Base-by-base conservation (phyloP, 148 eudicot species). In the Pharnaceum exiguum region DNA sequence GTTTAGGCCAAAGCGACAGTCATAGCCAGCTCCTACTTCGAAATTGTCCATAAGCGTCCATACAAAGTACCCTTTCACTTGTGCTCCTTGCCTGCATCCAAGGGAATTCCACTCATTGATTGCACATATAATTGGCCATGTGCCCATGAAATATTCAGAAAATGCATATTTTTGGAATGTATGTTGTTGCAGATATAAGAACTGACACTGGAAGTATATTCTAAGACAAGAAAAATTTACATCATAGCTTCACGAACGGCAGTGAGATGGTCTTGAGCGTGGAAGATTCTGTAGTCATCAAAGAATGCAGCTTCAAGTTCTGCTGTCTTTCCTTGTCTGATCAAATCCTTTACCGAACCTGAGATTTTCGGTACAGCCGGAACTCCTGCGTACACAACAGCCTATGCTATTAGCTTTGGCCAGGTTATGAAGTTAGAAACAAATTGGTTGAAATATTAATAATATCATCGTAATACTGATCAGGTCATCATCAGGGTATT, bases 21-120 rank as follows among this genome's bases (percentile, higher is more conserved):
- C 51, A 30, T 58, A 43, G 3, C 39, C 62, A 5, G 51, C 38
- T 42, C 62, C 51, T 6, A 43, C 19, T 43, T 58, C 51, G 50
- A 43, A 17, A 11, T 58, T 58, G 50, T 58, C 62, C 51, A 58
- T 58, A 8, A 58, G 27, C 18, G 62, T 13, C 50, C 51, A 58
- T 5, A 29, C 62, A 43, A 57, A 58, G 51, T 58, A 58, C 6
- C 62, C 51, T 58, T 44, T 43, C 51, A 58, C 62, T 1, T 58
- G 29, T 2, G 60, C 60, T 25, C 60, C 60, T 57, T 26, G 5
- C 60, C 48, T 57, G 21, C 15, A 26, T 21, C n/a, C n/a, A n/a
- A n/a, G n/a, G n/a, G n/a, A n/a, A n/a, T n/a, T n/a, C n/a, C n/a
- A n/a, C n/a, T n/a, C n/a, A n/a, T n/a, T n/a, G n/a, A n/a, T n/a